Conservation (phyloP, 2,329 filamentous ascomycete genomes). For the Juglanconis juglandina region DNA sequence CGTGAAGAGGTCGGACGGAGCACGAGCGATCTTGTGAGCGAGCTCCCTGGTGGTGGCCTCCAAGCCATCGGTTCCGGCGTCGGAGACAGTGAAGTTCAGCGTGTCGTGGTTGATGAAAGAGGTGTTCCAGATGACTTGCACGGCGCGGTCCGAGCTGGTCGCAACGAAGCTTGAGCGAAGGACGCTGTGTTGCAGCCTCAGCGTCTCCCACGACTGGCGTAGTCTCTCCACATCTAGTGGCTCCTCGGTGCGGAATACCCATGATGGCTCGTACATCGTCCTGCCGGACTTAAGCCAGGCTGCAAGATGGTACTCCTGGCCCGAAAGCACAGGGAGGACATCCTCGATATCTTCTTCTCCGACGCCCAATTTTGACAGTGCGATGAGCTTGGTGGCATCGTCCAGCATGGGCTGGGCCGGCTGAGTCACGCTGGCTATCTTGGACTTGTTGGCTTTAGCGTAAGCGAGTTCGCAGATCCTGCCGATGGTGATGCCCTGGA, state of each 20-base stretch:
- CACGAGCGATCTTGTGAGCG: conserved; percentile 6
- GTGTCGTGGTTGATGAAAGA: too few relatives aligned
- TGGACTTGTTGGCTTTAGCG: neutral
- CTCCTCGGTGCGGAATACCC: conserved; percentile 25
- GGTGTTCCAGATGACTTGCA: conserved; percentile 29
- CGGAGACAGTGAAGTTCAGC: too few relatives aligned
- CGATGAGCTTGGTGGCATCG: neutral
- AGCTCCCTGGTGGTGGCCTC: too few relatives aligned
- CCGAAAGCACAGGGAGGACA: conserved; percentile 30
- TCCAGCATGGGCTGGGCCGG: too few relatives aligned
- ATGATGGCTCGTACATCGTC: conserved; percentile 29
- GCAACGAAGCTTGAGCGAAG: conserved; percentile 32
- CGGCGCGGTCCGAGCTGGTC: conserved; percentile 21
- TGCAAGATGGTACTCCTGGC: conserved; percentile 30
- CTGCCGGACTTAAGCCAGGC: conserved; percentile 31
- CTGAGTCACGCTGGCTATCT: neutral
- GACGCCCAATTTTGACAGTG: conserved; percentile 10
- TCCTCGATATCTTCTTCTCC: conserved; percentile 23
- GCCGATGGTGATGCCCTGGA: neutral
- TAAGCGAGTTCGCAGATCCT: neutral
- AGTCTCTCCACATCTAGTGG: conserved; percentile 26
- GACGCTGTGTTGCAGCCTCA: conserved; percentile 30
- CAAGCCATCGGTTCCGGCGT: too few relatives aligned
- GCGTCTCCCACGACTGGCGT: conserved; percentile 26
- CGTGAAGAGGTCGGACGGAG: conserved; percentile 28